phyloP scores from a whole-genome alignment of 352 stramenopile species.

The Phytophthora constricta region DNA sequence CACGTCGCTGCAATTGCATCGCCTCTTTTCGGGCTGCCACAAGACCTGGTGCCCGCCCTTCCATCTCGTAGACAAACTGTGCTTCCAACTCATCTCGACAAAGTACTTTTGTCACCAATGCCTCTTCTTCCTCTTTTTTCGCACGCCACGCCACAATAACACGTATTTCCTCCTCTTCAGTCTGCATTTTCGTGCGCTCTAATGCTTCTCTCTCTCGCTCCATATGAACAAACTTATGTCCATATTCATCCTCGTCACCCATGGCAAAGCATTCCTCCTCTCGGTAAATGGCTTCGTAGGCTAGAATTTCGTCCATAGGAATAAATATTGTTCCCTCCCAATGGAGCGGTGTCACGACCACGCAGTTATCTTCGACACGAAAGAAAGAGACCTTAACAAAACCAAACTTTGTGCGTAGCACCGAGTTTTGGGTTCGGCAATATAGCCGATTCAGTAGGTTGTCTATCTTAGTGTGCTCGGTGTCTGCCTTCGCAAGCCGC shows the following conservation, averaged over 20 bases:
- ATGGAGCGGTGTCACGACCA: constrained; percentile 47
- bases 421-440: constrained; percentile 44
- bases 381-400: constrained; percentile 56
- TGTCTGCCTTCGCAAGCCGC: constrained; percentile 26
- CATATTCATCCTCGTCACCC: constrained; percentile 44
- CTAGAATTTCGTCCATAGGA: constrained; percentile 48
- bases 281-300: constrained; percentile 47
- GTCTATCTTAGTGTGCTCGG: constrained; percentile 23
- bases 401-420: constrained; percentile 57
- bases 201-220: constrained; percentile 29
- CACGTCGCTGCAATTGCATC: constrained; percentile 33
- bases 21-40: constrained; percentile 44
- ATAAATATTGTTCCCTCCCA: constrained; percentile 71
- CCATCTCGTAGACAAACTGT: constrained; percentile 62
- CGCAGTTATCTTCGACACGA: constrained; percentile 54
- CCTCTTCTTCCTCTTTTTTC: constrained; percentile 54
- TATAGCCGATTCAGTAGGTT: constrained; percentile 47
- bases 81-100: constrained; percentile 51
- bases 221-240: constrained; percentile 25
- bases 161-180: constrained; percentile 50
- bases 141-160: constrained; percentile 44
- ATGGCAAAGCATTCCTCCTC: constrained; percentile 61
- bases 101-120: constrained; percentile 26
- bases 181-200: constrained; percentile 46
- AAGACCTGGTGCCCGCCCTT: constrained; percentile 24